Evolutionary conservation across 2,329 filamentous ascomycete genomes (phyloP).

Genomic region (Microcyclosporella mali): DNA sequence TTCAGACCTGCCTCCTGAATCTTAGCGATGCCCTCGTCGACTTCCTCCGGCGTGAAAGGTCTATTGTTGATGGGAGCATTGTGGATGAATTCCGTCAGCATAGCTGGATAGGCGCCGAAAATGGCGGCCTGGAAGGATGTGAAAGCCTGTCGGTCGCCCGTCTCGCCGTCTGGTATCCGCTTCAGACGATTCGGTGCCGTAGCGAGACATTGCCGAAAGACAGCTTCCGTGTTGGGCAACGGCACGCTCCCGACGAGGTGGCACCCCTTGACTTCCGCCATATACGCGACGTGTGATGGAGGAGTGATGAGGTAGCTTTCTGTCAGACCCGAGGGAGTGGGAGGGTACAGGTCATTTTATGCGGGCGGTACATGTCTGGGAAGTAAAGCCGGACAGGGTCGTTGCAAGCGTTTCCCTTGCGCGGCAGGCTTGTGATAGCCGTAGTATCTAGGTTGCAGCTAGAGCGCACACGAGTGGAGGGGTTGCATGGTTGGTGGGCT

Average conservation of each 20-base stretch:
- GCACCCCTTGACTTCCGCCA: constrained; percentile 17
- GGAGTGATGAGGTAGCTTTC: no score
- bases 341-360: no score
- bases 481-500: no score
- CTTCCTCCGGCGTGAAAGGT: constrained; percentile 19
- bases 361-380: no score
- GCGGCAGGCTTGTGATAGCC: no score
- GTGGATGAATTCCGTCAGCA: constrained; percentile 20
- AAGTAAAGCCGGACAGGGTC: no score
- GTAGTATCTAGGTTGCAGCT: no score
- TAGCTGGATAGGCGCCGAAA: constrained; percentile 25
- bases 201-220: constrained; percentile 29
- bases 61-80: constrained; percentile 17
- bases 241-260: constrained; percentile 37
- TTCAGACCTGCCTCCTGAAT: constrained; percentile 12
- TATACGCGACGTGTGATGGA: no score
- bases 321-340: no score
- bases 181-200: constrained; percentile 31
- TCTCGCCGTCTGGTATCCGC: constrained; percentile 40
- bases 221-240: constrained; percentile 28
- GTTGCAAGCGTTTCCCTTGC: no score
- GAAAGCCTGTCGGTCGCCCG: constrained; percentile 31
- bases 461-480: no score
- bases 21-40: constrained; percentile 20
- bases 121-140: constrained; percentile 31